Evolutionary conservation across 108 stramenopile genomes (phyloP), one percentile per base, ranked within the genome.

Genomic region (Skeletonema potamos): DNA sequence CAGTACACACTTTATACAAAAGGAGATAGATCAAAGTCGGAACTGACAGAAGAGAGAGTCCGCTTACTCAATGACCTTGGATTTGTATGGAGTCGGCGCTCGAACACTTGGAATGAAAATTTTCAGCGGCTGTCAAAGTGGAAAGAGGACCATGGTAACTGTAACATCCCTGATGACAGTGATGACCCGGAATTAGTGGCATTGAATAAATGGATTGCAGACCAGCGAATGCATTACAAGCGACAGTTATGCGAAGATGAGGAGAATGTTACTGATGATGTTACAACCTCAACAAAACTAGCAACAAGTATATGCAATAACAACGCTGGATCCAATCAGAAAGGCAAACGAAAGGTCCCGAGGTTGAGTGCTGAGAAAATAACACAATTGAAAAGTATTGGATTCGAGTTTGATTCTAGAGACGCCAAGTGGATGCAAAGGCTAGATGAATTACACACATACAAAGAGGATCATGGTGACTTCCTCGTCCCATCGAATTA

Each of bases 361-460:
- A 70, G 62, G 54, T 56, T 77, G 27, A 64, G 48, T 27, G 57
- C 54, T 30, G 76, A 77, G 51, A 77, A 77, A 44, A 70, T 77
- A 34, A 22, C 36, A 44, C 54, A 62, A 20, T 20, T 77, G 44
- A 51, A 54, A 46, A 57, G 64, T 17, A 66, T 77, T 51, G 76
- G 76, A 26, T 77, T 77, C 41, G 76, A 77, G 34, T 77, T 77
- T 48, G 76, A 78, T 36, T 43, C 70, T 26, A 61, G 77, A 55
- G 77, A 78, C 58, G 77, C 70, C 12, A 78, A 78, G 24, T 78
- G 77, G 77, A 58, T 72, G 9, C 70, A 71, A 34, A 78, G 71
- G 54, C 39, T 78, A 34, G 77, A 78, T 12, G 48, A 66, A 20
- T 56, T 78, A 29, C n/a, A 61, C 32, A 33, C 66, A 22, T 78